phyloP scores from a whole-genome alignment of 2,329 filamentous ascomycete genomes.

The Metarhizium album region DNA sequence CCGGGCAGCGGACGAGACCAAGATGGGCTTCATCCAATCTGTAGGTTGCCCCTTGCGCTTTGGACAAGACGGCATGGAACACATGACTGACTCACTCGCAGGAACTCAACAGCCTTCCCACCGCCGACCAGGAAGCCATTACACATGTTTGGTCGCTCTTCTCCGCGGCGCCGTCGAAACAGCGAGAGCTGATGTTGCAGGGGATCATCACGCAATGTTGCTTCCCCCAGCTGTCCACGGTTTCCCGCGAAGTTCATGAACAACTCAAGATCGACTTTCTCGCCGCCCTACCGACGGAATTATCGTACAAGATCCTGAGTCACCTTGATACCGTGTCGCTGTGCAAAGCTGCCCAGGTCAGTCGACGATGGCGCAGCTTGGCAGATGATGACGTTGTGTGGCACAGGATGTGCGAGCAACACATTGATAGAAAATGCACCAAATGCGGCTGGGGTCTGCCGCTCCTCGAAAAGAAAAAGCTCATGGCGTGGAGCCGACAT shows the following conservation, averaged over 20 bases:
- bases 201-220: conserved; percentile 95
- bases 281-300: conserved; percentile 74
- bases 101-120: conserved; percentile 73
- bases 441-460: conserved; percentile 95
- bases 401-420: conserved; percentile 95
- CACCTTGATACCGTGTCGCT: conserved; percentile 89
- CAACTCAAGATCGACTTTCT: conserved; percentile 97
- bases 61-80: background rate
- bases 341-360: conserved; percentile 93
- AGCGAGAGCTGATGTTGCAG: conserved; percentile 91
- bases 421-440: conserved; percentile 85
- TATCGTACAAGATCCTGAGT: conserved; percentile 87
- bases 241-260: conserved; percentile 82
- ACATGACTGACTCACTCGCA: conserved; percentile 21
- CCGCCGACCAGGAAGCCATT: conserved; percentile 86
- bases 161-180: conserved; percentile 86
- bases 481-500: conserved; percentile 78
- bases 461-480: conserved; percentile 73
- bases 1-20: conserved; percentile 83
- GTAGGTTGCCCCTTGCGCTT: conserved; percentile 40
- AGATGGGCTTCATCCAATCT: conserved; percentile 89
- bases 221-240: conserved; percentile 89
- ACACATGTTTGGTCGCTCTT: conserved; percentile 97
- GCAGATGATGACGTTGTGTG: conserved; percentile 98
- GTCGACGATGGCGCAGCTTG: conserved; percentile 72